Conservation (phyloP, 371 early-diverging fungal genomes). For the Haplosporangium sp. region DNA sequence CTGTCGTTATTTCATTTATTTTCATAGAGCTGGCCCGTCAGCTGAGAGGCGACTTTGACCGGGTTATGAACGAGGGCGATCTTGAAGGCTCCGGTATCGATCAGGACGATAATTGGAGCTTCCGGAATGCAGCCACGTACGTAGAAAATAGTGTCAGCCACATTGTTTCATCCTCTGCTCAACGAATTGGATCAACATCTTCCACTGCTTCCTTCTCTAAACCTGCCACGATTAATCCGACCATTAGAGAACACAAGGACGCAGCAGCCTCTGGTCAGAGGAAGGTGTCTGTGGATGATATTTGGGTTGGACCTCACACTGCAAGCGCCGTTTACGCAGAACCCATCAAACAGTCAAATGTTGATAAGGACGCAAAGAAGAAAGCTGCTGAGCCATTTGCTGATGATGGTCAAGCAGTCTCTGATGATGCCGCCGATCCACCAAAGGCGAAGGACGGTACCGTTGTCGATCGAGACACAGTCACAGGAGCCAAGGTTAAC, state of each 20-base stretch:
- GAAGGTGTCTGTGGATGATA: neutral
- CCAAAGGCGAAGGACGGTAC: no score
- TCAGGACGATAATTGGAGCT: neutral
- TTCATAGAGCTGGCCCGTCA: neutral
- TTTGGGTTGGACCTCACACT: neutral
- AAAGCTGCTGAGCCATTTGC: neutral
- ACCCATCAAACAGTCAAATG: neutral
- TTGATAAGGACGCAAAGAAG: neutral
- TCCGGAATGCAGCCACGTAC: no score
- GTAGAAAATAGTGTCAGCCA: neutral
- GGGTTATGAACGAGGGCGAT: constrained; percentile 7
- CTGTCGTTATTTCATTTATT: neutral
- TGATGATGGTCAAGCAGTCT: neutral
- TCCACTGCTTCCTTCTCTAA: no score
- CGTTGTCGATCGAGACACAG: no score
- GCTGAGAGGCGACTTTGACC: constrained; percentile 6
- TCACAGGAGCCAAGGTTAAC: neutral
- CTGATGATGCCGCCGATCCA: neutral
- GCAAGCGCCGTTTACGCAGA: neutral
- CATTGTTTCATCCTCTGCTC: neutral
- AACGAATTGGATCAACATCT: no score
- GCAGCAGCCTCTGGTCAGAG: neutral
- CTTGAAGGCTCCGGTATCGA: constrained; percentile 20
- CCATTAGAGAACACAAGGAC: no score
- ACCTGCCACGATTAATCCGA: no score